Base-by-base conservation (phyloP, 2,329 filamentous ascomycete species). In the Anthostomella pinea region DNA sequence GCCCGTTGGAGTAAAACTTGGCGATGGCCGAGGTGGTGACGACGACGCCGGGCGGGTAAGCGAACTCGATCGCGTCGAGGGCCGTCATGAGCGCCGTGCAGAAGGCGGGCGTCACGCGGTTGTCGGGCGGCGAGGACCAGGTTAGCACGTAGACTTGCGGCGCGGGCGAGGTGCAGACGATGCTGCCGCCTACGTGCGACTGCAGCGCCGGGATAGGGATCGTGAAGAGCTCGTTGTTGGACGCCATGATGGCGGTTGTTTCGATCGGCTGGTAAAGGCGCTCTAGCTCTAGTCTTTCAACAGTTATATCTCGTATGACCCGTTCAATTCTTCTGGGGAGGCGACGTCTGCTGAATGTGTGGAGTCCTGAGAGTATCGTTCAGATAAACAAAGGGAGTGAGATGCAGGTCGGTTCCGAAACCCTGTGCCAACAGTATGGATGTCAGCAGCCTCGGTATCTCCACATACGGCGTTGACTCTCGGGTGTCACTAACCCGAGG, bases 1-100 rank as follows among this genome's bases (percentile, higher is more conserved):
- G 73, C 0, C 87, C 87, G 64, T 91, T 91, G 60, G 76, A 83
- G 67, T 85, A 93, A 70, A 91, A 91, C 57, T 93, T 93, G 33
- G 69, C 59, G 40, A 90, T 84, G 30, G 73, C 77, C 26, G 81
- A 85, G 0, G 86, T 91, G 5, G 86, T 91, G 40, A 90, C 68
- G 10, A 93, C 71, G 5, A 90, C 85, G 34, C 87, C 87, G n/a
- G 75, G 74, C 1, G 76, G 70, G 52, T 83, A 72, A 30, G 72
- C 72, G 41, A 80, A 75, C 60, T 89, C 83, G 53, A 93, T 66
- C 15, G 87, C 79, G 64, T 93, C 85, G 44, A 93, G 78, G 4
- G 85, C 83, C 8, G 81, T 67, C 20, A 86, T 67, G 23, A 91
- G 63, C 9, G 85, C 73, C 39, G 75, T 67, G 65, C 82, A 83